These are phyloP conservation scores for Reticulascus tulasneorum DNA, from an alignment of 2,329 filamentous ascomycete species.

Conservation along the genomic window DNA sequence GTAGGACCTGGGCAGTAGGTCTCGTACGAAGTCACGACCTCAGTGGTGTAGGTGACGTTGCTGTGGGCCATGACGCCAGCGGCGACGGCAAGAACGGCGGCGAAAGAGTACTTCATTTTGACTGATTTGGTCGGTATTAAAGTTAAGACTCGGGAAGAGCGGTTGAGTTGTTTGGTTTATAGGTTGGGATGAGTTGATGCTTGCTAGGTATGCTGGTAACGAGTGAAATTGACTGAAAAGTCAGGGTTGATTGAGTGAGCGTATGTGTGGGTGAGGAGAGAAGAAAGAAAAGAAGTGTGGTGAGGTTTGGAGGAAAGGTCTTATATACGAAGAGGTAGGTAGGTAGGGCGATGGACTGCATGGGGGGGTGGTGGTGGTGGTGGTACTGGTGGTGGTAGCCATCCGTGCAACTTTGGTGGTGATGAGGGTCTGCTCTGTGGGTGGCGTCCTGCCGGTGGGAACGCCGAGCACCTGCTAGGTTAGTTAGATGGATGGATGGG, in stretches of 20 bases:
- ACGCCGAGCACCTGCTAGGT: too few species aligned
- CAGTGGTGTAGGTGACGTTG: conserved; percentile 58
- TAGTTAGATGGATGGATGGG: too few species aligned
- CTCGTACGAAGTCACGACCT: conserved; percentile 62
- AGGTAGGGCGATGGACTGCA: conserved; percentile 9
- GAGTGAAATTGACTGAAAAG: conserved; percentile 58
- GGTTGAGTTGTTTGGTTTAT: conserved; percentile 15
- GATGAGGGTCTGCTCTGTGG: too few species aligned
- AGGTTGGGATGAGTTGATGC: conserved; percentile 28
- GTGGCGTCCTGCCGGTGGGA: too few species aligned
- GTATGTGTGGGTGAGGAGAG: conserved; percentile 48
- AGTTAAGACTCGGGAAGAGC: conserved; percentile 25
- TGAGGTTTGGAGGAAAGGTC: conserved; percentile 34
- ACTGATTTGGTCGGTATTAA: conserved; percentile 39
- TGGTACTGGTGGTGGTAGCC: too few species aligned
- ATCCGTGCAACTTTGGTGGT: too few species aligned
- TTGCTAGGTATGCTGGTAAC: conserved; percentile 37
- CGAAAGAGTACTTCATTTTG: conserved; percentile 63
- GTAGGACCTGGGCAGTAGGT: conserved; percentile 71
- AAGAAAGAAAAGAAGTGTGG: conserved; percentile 25
- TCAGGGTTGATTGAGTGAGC: conserved; percentile 42
- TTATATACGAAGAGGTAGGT: conserved; percentile 42
- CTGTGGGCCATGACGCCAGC: conserved; percentile 37
- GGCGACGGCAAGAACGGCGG: conserved; percentile 48
- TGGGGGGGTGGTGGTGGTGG: too few species aligned